Base-by-base conservation (phyloP, 2,329 filamentous ascomycete species). In the Colletotrichum gigasporum region DNA sequence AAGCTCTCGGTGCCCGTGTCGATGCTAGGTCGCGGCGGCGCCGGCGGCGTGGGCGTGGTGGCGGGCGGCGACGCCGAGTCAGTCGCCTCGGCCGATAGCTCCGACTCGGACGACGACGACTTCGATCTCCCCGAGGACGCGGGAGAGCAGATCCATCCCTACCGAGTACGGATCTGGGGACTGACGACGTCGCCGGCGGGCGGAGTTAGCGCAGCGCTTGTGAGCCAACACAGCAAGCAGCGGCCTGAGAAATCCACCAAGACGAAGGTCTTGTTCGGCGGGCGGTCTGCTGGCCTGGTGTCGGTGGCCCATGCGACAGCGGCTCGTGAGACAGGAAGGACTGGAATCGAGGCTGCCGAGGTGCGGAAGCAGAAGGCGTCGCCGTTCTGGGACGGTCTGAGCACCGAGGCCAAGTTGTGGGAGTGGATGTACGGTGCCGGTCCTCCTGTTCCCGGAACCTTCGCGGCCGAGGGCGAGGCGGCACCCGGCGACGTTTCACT, bases 361-460 rank as follows among this genome's bases (percentile, higher is more conserved):
- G 28, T n/a, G 42, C 7, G 20, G 18, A n/a, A n/a, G 44, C n/a
- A 16, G 26, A 8, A 37, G 6, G 14, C 26, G 34, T n/a, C 3
- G 4, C 45, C 20, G 9, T 54, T 24, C 20, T 54, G 47, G 54
- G 28, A 53, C 10, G 2, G 67, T 2, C 72, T 85, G 18, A 84
- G 83, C n/a, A 86, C 85, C 2, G 86, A 89, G 71, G 86, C 80
- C 0, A 75, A 76, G 35, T 76, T 84, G 44, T 88, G 85, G 81
- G 83, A 87, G 65, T 86, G 83, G 80, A 85, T 88, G 82, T 88
- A 88, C 68, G 85, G 84, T 16, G 75, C 75, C n/a, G 83, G 83
- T 0, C 75, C 78, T 0, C 75, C 79, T 2, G 81, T 86, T 3
- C 76, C 79, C 0, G 83, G 81, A 4, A 75, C 68, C 6, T 62